These are phyloP conservation scores for Coemansia sp. DNA, from an alignment of 192 early-diverging fungal genomes.

Conservation along the genomic window DNA sequence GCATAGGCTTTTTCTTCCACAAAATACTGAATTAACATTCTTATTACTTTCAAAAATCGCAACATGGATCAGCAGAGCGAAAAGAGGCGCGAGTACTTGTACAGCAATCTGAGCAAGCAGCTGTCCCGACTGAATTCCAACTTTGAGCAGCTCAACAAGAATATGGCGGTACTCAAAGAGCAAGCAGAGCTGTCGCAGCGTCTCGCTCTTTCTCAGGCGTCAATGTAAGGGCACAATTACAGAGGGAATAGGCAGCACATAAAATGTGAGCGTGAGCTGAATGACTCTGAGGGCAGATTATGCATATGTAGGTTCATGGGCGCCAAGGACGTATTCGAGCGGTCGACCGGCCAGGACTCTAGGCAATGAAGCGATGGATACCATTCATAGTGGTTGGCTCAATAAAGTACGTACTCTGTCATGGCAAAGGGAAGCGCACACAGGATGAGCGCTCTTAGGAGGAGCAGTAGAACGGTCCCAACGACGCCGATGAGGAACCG, in stretches of 20 bases:
- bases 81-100: constrained; percentile 43
- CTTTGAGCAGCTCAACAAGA: constrained; percentile 47
- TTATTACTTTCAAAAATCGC: background rate
- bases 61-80: constrained; percentile 46
- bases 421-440: background rate
- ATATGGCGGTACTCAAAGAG: constrained; percentile 30
- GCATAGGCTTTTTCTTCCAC: no score
- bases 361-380: constrained; percentile 4
- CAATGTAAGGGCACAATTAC: constrained; percentile 24
- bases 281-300: background rate
- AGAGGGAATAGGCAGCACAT: no score
- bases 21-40: background rate
- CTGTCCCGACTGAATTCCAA: constrained; percentile 44
- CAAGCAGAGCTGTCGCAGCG: constrained; percentile 51
- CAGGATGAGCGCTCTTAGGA: background rate
- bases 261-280: background rate
- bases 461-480: constrained; percentile 11
- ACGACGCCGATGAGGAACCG: background rate
- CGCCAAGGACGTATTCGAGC: constrained; percentile 40
- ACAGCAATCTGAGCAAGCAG: constrained; percentile 52
- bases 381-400: background rate
- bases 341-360: background rate
- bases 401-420: background rate
- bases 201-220: constrained; percentile 40
- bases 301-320: constrained; percentile 45